Evolutionary conservation across 257 asterid genomes (phyloP).

Genomic region (Scutellaria minor): DNA sequence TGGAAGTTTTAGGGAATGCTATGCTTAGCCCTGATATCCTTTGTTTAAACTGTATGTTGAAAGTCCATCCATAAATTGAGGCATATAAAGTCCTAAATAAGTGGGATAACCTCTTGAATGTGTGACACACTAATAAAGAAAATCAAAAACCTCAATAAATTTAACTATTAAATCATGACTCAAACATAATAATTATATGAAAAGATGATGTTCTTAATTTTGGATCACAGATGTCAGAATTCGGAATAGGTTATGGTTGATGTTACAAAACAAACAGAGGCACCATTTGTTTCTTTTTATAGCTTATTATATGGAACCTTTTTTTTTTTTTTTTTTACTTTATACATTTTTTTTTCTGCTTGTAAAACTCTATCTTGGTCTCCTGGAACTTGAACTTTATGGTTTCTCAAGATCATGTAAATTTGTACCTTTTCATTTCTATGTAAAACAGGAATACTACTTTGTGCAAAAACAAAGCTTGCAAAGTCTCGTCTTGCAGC

Average conservation of each 20-base stretch:
- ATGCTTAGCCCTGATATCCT: slow-evolving; percentile 1
- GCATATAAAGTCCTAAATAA: not conserved
- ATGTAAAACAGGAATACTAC: slow-evolving; percentile 70
- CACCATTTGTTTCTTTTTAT: not conserved
- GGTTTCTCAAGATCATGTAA: slow-evolving; percentile 30
- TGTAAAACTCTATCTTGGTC: not conserved
- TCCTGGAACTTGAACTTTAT: slow-evolving; percentile 8
- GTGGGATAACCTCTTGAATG: slow-evolving; percentile 3
- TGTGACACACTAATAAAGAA: not conserved
- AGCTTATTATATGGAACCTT: not conserved
- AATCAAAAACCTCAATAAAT: not conserved
- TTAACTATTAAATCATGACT: not conserved
- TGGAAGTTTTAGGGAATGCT: slow-evolving; percentile 1
- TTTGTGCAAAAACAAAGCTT: slow-evolving; percentile 88
- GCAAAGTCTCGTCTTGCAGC: slow-evolving; percentile 88
- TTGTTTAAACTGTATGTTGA: not conserved
- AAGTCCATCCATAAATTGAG: not conserved
- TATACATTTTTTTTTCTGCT: not conserved
- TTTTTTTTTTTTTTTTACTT: slow-evolving; percentile 5
- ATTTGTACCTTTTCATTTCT: slow-evolving; percentile 22
- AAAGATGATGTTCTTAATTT: too few relatives aligned
- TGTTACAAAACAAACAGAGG: slow-evolving; percentile 20
- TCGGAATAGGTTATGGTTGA: slow-evolving; percentile 27
- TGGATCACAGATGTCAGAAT: not conserved
- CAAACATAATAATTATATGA: not conserved